Evolutionary conservation across 352 stramenopile species (phyloP).

Genomic region (Phytophthora brassicae): DNA sequence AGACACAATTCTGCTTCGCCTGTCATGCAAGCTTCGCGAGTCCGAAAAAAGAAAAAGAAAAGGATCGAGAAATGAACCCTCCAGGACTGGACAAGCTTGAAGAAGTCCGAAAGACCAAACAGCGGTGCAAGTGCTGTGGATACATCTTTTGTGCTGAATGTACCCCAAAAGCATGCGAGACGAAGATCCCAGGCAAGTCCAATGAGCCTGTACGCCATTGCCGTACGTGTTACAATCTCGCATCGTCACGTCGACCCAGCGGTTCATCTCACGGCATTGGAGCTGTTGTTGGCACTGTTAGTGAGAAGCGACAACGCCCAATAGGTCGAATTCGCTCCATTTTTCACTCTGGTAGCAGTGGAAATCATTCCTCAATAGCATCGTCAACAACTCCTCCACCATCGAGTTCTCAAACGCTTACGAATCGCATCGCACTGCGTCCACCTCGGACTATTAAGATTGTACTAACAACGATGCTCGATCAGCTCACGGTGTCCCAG

Average conservation of each 20-base stretch:
- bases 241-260: constrained; percentile 62
- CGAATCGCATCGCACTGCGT: constrained; percentile 66
- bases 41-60: constrained; percentile 46
- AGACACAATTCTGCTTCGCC: constrained; percentile 71
- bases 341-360: constrained; percentile 44
- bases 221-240: constrained; percentile 75
- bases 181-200: constrained; percentile 60
- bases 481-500: constrained; percentile 82
- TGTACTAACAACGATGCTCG: constrained; percentile 79
- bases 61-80: constrained; percentile 14
- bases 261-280: constrained; percentile 47
- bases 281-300: constrained; percentile 24
- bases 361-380: constrained; percentile 18
- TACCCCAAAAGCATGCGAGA: constrained; percentile 74
- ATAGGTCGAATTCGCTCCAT: constrained; percentile 64
- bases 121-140: constrained; percentile 82
- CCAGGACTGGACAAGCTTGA: constrained; percentile 3
- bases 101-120: constrained; percentile 38
- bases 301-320: constrained; percentile 31
- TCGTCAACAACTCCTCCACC: constrained; percentile 10
- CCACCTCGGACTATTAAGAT: constrained; percentile 82
- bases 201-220: constrained; percentile 77
- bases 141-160: constrained; percentile 82
- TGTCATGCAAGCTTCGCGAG: constrained; percentile 59
- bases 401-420: constrained; percentile 44